Evolutionary conservation across 225 moss, liverwort and hornwort genomes (phyloP), one percentile per base, ranked within the genome.

Genomic region (Bryoerythrophyllum caledonicum): DNA sequence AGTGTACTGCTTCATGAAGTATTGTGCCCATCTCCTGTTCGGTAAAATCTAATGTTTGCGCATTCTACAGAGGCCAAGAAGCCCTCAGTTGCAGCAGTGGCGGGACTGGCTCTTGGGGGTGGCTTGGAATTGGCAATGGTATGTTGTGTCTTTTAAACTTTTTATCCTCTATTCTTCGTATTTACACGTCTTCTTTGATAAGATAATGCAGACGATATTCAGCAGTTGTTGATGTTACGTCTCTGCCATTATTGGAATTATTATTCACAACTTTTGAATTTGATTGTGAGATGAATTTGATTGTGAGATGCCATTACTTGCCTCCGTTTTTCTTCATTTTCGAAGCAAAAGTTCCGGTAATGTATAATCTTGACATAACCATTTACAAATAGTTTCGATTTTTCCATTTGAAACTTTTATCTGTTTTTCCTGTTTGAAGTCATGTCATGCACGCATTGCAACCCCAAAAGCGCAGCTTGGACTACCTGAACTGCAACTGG

Each of bases 91-190:
- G 99, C 99, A 76, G 95, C 99, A 74, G 93, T 95, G 77, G 85
- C 91, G 76, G 95, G 95, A 58, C 86, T 99, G 77, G 99, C 99
- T 53, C 95, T 99, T 82, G 99, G 99, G 76, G 99, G 99, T 70
- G 99, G 99, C 51, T 85, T 99, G 84, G 99, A 99, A 81, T 85
- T 99, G 76, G 86, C 99, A 64, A 99, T 99, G 99, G 96, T 94
- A 77, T 65, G 72, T 75, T 27, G 55, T 59, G 49, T n/a, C 24
- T 25, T 46, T 65, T 24, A 11, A 61, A 49, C 13, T 16, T 38
- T 63, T 30, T 21, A 70, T 54, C 34, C 7, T 52, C 24, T 59
- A 55, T 34, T 43, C 26, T 63, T 27, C 26, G 62, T 24, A 27
- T 17, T 60, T 11, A 14, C 1, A 44, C 68, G 4, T 57, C 44